Conservation (phyloP, 441 rosid species). For the Adansonia grandidieri region DNA sequence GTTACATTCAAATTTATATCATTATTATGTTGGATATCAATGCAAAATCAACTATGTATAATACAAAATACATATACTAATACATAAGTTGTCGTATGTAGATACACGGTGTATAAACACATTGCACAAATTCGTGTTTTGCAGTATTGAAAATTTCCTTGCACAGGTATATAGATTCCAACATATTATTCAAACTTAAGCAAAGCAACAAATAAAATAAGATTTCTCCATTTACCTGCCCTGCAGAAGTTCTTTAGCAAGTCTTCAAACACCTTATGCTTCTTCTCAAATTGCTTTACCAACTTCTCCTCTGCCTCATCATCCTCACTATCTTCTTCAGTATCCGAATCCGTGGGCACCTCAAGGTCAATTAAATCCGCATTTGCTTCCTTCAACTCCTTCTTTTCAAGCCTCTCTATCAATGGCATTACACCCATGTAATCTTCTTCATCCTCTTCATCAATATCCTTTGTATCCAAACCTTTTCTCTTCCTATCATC, state of each 20-base stretch:
- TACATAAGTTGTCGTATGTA: too few relatives aligned
- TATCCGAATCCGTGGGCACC: constrained; percentile 78
- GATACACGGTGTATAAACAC: too few relatives aligned
- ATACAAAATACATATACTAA: too few relatives aligned
- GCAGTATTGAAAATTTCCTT: too few relatives aligned
- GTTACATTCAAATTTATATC: neutral
- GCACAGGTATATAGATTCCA: too few relatives aligned
- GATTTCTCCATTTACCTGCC: constrained; percentile 46
- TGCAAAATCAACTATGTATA: too few relatives aligned
- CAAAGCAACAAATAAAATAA: neutral
- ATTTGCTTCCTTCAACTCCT: constrained; percentile 46
- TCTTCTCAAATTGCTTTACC: constrained; percentile 49
- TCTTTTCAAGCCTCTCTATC: constrained; percentile 74
- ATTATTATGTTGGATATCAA: neutral
- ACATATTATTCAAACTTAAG: neutral
- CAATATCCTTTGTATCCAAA: constrained; percentile 70
- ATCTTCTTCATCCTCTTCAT: constrained; percentile 80
- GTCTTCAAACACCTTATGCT: constrained; percentile 60
- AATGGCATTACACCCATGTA: constrained; percentile 71
- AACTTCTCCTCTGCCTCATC: constrained; percentile 42
- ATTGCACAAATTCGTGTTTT: too few relatives aligned
- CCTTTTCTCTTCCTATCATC: constrained; percentile 65
- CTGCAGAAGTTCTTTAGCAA: constrained; percentile 54
- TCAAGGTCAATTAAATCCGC: constrained; percentile 43
- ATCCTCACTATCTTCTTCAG: constrained; percentile 65